These are phyloP conservation scores for Arabidopsis suecica DNA, from an alignment of 345 rosid genomes.

Conservation along the genomic window DNA sequence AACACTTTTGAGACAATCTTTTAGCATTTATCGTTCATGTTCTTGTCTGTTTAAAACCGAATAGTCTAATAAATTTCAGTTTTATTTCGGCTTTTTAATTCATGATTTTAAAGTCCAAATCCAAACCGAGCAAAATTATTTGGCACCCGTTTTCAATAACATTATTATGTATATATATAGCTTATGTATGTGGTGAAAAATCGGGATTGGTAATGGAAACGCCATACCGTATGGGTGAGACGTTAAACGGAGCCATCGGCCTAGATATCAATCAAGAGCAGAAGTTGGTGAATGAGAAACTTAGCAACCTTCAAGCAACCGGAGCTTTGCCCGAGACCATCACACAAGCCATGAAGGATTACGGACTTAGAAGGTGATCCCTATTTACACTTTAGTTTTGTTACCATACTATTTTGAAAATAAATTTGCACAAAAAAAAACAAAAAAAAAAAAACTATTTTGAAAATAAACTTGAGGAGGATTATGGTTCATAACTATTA, in stretches of 20 bases:
- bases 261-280: conserved; percentile 61
- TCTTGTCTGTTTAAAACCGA: background rate
- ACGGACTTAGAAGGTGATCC: conserved; percentile 59
- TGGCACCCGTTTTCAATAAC: background rate
- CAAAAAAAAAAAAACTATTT: no score
- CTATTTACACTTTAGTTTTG: background rate
- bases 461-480: no score
- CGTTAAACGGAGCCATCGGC: conserved; percentile 55
- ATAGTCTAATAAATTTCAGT: background rate
- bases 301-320: no score
- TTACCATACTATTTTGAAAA: background rate
- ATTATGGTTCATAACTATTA: no score
- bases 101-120: no score
- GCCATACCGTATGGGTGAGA: conserved; percentile 57
- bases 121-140: no score
- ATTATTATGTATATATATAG: conserved; percentile 33
- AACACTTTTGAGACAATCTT: background rate
- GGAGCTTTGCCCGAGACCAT: conserved; percentile 52
- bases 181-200: conserved; percentile 74
- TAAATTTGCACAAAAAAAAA: no score
- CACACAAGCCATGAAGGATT: conserved; percentile 59
- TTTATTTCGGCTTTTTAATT: no score
- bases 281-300: conserved; percentile 51
- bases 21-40: background rate
- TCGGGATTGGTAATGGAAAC: conserved; percentile 60